These are phyloP conservation scores for Cercospora janseana DNA, from an alignment of 2,329 filamentous ascomycete genomes.

Conservation along the genomic window DNA sequence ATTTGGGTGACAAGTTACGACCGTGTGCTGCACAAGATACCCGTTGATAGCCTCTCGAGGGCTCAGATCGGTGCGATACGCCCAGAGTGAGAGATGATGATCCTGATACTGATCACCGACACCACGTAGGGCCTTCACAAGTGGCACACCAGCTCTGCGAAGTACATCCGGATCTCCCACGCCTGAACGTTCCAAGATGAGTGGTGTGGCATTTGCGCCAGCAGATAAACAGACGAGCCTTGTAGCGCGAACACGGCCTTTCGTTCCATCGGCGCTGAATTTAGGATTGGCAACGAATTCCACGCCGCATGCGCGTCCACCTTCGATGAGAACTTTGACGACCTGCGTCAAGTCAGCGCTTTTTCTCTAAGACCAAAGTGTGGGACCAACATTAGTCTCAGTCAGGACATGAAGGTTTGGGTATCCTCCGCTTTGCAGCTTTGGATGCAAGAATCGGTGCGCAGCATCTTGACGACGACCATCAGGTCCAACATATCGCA, in stretches of 20 bases:
- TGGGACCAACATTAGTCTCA: slow-evolving; percentile 43
- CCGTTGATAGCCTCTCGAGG: slow-evolving; percentile 54
- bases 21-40: neutral
- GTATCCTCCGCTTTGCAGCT: slow-evolving; percentile 50
- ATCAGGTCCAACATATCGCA: slow-evolving; percentile 51
- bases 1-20: neutral
- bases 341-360: slow-evolving; percentile 42
- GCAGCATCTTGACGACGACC: slow-evolving; percentile 60
- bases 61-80: slow-evolving; percentile 50
- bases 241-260: slow-evolving; percentile 46
- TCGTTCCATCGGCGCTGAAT: slow-evolving; percentile 12
- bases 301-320: slow-evolving; percentile 56
- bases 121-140: slow-evolving; percentile 9
- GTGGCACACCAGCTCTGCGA: slow-evolving; percentile 33
- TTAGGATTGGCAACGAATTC: slow-evolving; percentile 51
- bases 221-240: slow-evolving; percentile 61
- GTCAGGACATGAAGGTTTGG: slow-evolving; percentile 60
- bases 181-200: slow-evolving; percentile 60
- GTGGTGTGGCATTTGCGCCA: slow-evolving; percentile 57
- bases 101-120: slow-evolving; percentile 24
- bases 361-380: neutral
- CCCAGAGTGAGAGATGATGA: slow-evolving; percentile 49
- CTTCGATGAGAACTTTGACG: slow-evolving; percentile 38
- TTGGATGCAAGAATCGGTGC: slow-evolving; percentile 55
- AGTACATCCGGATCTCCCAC: slow-evolving; percentile 45